Base-by-base conservation (phyloP, 2,329 filamentous ascomycete species). In the Neophaeococcomyces mojaviensis region DNA sequence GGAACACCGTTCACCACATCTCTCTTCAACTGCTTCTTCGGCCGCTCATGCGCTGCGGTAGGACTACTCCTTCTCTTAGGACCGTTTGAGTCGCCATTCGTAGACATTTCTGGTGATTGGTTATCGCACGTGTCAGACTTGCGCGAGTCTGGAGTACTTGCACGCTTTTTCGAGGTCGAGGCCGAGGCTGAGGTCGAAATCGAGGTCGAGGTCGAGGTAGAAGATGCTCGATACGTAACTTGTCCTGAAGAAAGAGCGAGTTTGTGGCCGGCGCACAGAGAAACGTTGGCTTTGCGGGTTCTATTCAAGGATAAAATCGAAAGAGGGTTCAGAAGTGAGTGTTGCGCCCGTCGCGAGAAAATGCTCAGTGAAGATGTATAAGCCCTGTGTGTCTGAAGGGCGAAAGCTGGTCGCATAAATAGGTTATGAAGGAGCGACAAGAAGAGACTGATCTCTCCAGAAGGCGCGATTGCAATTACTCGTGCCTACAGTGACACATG, bases 11-110 rank as follows among this genome's bases (percentile, higher is more conserved):
- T 68, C 15, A 53, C 53, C 6, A 37, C 18, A 52, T 77, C 72
- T 13, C 72, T 68, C 54, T 71, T 74, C 44, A 74, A 64, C 48
- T 78, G 74, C 62, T 79, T 79, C 52, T 71, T 63, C 1, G 76
- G 74, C 45, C 74, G 72, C 49, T 77, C 73, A 39, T 65, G 63
- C 46, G 64, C 62, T 30, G 72, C 65, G 18, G 69, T 65, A 13
- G 73, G 70, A 52, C 71, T 74, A 57, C 71, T 72, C 63, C 78
- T 78, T 61, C 76, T 74, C 64, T 79, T 79, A 38, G 65, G 61
- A 53, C 70, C 63, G 55, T 44, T 44, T 7, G 65, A 56, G 44
- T 73, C 67, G 46, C 70, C 69, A 61, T 71, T 71, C 51, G 68
- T 62, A 50, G 74, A 71, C 72, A 76, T 77, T 13, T 13, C 26